These are phyloP conservation scores for Capsicum chinense DNA, from an alignment of 257 asterid genomes.

Conservation along the genomic window DNA sequence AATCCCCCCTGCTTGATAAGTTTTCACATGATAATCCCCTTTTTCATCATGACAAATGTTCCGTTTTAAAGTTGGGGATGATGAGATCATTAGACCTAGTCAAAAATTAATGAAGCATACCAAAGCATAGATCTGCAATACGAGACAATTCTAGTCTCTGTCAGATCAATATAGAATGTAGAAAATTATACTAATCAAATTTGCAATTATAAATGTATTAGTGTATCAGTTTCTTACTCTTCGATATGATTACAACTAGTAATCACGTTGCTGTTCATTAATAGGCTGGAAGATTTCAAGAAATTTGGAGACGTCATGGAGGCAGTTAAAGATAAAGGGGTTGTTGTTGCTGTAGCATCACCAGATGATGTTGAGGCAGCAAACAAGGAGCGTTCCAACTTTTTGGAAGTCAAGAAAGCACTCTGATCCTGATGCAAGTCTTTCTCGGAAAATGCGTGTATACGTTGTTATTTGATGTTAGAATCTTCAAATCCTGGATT, in stretches of 20 bases:
- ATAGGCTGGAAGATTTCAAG: slow-evolving; percentile 84
- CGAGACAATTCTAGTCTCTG: neutral
- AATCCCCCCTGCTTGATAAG: neutral
- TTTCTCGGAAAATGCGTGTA: neutral
- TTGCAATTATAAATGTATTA: neutral
- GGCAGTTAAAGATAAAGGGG: slow-evolving; percentile 77
- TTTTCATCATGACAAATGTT: neutral
- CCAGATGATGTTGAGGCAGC: slow-evolving; percentile 87
- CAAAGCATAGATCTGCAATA: neutral
- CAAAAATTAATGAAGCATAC: slow-evolving; percentile 1
- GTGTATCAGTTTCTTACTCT: neutral
- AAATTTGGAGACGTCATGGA: slow-evolving; percentile 81
- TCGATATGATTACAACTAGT: neutral
- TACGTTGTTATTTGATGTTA: neutral
- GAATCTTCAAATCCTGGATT: neutral
- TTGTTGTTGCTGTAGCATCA: slow-evolving; percentile 91
- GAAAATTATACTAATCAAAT: neutral
- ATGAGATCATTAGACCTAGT: neutral
- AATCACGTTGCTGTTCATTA: neutral
- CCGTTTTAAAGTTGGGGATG: neutral
- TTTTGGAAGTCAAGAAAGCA: slow-evolving; percentile 83
- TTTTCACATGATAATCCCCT: neutral
- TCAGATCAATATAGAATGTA: neutral
- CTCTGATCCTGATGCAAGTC: slow-evolving; percentile 43
- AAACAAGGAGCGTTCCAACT: slow-evolving; percentile 61